Percentiles rank a stretch among this genome's conserved stretches.
Conservation (phyloP, 2,329 filamentous ascomycete genomes). For the Metarhizium guizhouense region DNA sequence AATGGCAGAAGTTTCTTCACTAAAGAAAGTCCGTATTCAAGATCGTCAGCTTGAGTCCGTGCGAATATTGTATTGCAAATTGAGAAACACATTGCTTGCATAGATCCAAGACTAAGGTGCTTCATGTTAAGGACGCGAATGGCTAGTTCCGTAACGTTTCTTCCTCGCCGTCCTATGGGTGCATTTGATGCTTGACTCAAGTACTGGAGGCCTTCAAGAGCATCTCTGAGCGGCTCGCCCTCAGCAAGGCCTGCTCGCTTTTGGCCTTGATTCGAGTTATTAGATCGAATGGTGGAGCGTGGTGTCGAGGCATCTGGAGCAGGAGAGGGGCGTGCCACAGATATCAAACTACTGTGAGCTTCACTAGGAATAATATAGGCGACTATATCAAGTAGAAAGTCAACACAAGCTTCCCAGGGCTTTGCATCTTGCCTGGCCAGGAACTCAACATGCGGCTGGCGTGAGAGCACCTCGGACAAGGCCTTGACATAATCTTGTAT, state of each 20-base stretch:
- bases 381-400: slow-evolving; percentile 61
- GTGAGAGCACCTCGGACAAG: slow-evolving; percentile 59
- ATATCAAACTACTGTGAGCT: slow-evolving; percentile 12
- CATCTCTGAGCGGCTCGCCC: slow-evolving; percentile 25
- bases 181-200: slow-evolving; percentile 60
- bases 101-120: slow-evolving; percentile 47
- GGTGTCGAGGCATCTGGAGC: slow-evolving; percentile 27
- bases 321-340: slow-evolving; percentile 26
- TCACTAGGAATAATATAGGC: slow-evolving; percentile 36
- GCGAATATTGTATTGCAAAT: slow-evolving; percentile 64
- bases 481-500: slow-evolving; percentile 71
- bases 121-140: slow-evolving; percentile 53
- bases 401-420: slow-evolving; percentile 59
- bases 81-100: slow-evolving; percentile 66
- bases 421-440: slow-evolving; percentile 47
- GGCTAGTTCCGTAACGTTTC: slow-evolving; percentile 46
- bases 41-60: slow-evolving; percentile 58
- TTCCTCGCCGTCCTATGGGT: slow-evolving; percentile 48
- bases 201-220: slow-evolving; percentile 54
- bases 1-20: slow-evolving; percentile 58
- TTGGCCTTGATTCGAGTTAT: slow-evolving; percentile 20
- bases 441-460: slow-evolving; percentile 72
- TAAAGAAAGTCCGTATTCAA: slow-evolving; percentile 50
- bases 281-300: slow-evolving; percentile 20
- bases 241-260: slow-evolving; percentile 18